A percentile compares a stretch with the other conserved stretches of the same genome.
phyloP scores from a whole-genome alignment of 371 early-diverging fungal genomes.

The Mucor mucedo region DNA sequence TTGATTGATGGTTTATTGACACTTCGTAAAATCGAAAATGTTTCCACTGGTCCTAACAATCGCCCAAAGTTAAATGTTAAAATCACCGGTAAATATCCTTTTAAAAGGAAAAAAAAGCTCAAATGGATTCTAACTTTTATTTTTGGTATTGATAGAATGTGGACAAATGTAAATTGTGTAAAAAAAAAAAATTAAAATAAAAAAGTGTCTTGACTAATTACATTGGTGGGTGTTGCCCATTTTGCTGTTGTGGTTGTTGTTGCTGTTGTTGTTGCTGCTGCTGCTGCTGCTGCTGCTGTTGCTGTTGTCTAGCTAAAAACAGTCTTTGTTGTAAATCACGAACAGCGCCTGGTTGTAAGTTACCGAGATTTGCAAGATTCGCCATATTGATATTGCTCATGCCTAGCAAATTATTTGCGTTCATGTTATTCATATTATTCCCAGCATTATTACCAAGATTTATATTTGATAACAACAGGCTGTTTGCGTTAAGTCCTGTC shows the following conservation, averaged over 20 bases:
- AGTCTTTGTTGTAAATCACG: constrained; percentile 41
- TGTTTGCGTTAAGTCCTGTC: constrained; percentile 45
- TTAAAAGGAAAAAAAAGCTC: constrained; percentile 26
- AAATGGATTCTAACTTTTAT: background rate
- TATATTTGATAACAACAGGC: constrained; percentile 48
- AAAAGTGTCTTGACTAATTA: constrained; percentile 9
- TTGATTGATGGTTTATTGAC: constrained; percentile 90
- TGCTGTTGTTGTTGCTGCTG: too few species aligned
- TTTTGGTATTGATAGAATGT: constrained; percentile 22
- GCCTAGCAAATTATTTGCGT: constrained; percentile 26
- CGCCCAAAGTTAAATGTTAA: constrained; percentile 87
- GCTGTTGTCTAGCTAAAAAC: constrained; percentile 38
- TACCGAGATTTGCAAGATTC: constrained; percentile 26
- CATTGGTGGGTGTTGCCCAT: constrained; percentile 29
- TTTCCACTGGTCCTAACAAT: constrained; percentile 89
- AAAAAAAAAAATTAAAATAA: constrained; percentile 3
- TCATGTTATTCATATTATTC: constrained; percentile 21
- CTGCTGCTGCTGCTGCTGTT: constrained; percentile 50
- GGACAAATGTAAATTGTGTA: constrained; percentile 29
- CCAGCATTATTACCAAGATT: constrained; percentile 35
- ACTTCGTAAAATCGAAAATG: constrained; percentile 90
- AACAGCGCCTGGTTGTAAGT: constrained; percentile 39
- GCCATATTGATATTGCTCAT: constrained; percentile 34
- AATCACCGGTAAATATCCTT: constrained; percentile 83
- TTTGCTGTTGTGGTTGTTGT: constrained; percentile 48